Conservation (phyloP, 495 filamentous ascomycete species). For the Xylaria curta region DNA sequence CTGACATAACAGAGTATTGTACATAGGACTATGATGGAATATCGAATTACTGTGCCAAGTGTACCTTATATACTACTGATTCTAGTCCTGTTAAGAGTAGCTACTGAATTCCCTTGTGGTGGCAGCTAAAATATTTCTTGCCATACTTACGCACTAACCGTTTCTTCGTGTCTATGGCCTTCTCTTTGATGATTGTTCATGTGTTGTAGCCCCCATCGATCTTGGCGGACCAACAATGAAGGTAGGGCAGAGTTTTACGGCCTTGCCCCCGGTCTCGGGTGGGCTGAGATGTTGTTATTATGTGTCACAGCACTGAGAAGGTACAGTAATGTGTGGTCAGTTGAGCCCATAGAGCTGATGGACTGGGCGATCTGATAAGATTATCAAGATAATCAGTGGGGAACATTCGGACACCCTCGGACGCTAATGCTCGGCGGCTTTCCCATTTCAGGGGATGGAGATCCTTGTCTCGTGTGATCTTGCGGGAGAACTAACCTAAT, state of each 20-base stretch:
- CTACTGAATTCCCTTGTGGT: neutral
- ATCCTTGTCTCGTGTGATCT: slow-evolving; percentile 13
- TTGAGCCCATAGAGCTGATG: neutral
- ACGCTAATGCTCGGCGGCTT: slow-evolving; percentile 6
- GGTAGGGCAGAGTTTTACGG: neutral
- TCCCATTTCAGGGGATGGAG: neutral
- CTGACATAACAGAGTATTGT: neutral
- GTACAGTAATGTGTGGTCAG: neutral
- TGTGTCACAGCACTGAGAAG: slow-evolving; percentile 7
- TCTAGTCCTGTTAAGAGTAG: neutral
- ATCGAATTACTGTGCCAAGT: neutral
- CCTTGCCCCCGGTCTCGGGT: neutral
- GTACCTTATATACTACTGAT: neutral
- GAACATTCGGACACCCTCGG: neutral
- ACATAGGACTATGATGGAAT: neutral
- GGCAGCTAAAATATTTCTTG: neutral
- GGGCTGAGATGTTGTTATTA: neutral
- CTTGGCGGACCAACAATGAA: neutral
- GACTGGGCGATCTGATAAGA: slow-evolving; percentile 10
- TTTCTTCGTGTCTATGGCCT: neutral
- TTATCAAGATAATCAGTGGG: slow-evolving; percentile 18
- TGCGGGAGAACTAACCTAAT: slow-evolving; percentile 19
- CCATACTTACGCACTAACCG: neutral
- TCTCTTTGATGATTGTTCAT: neutral
- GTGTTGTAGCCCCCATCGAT: neutral